Evolutionary conservation across 2,329 filamentous ascomycete genomes (phyloP).

Genomic region (Metarhizium brunneum): DNA sequence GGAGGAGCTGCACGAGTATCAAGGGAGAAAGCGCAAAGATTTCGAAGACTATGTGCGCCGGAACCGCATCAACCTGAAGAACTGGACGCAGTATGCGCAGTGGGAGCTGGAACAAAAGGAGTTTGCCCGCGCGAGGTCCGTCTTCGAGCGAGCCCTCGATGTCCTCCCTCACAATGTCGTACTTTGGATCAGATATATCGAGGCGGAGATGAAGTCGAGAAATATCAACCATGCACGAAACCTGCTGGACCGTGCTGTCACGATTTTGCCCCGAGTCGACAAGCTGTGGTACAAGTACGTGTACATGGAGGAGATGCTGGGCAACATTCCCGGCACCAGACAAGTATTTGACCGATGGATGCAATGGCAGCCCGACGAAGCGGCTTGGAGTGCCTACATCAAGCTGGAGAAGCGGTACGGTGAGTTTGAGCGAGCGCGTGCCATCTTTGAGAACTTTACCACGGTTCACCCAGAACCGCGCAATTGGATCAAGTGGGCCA

Average conservation of each 20-base stretch:
- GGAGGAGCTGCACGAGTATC: constrained; percentile 95
- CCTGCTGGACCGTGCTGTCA: constrained; percentile 87
- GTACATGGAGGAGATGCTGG: constrained; percentile 96
- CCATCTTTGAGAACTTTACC: constrained; percentile 84
- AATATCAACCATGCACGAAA: constrained; percentile 98
- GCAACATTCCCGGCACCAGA: constrained; percentile 83
- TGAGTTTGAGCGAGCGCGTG: constrained; percentile 82
- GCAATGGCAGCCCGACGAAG: constrained; percentile 95
- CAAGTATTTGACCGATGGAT: constrained; percentile 98
- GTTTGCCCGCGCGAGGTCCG: constrained; percentile 78
- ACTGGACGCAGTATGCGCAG: constrained; percentile 95
- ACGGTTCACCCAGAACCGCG: constrained; percentile 87
- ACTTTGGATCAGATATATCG: constrained; percentile 88
- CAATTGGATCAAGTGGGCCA: constrained; percentile 98
- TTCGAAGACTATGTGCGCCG: constrained; percentile 97
- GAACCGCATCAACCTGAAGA: constrained; percentile 93
- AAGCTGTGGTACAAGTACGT: constrained; percentile 99
- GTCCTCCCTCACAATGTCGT: constrained; percentile 79
- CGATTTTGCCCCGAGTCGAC: constrained; percentile 80
- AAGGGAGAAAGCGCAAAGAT: constrained; percentile 89
- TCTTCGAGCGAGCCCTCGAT: constrained; percentile 92
- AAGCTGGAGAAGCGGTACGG: constrained; percentile 93
- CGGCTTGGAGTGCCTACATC: constrained; percentile 92
- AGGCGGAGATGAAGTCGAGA: constrained; percentile 84
- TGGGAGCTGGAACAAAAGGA: constrained; percentile 99